Percentiles rank a stretch among this genome's conserved stretches.
These are phyloP conservation scores for Naganishia vaughanmartiniae DNA, from an alignment of 768 basidiomycete genomes.

Conservation along the genomic window DNA sequence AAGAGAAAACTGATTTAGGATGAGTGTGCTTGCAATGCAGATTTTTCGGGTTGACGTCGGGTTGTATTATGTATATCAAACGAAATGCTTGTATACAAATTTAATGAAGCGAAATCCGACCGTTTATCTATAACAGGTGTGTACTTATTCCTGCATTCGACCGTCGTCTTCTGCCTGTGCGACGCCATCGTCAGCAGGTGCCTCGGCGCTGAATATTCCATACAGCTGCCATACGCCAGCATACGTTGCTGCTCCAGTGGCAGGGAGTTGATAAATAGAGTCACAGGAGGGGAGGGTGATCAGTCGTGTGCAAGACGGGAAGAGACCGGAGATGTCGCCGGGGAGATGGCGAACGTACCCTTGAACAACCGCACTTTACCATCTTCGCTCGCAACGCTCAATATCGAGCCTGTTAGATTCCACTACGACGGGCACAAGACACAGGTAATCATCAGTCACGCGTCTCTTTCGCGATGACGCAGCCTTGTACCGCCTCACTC, in stretches of 20 bases:
- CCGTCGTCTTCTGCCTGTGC: background rate
- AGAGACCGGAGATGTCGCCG: no score
- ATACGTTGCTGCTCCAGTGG: conserved; percentile 45
- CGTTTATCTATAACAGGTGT: no score
- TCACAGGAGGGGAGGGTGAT: no score
- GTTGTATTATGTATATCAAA: background rate
- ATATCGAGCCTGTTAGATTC: conserved; percentile 51
- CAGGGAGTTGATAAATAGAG: no score
- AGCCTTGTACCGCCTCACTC: conserved; percentile 61
- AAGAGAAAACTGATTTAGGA: conserved; percentile 2
- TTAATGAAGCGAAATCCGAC: no score
- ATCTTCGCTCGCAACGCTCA: conserved; percentile 67
- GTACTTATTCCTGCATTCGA: conserved; percentile 23
- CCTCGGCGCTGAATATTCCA: conserved; percentile 50
- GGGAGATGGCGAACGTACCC: conserved; percentile 54
- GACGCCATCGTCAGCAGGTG: conserved; percentile 35
- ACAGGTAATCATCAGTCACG: background rate
- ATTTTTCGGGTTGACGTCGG: background rate
- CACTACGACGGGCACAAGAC: conserved; percentile 35
- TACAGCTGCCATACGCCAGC: conserved; percentile 48
- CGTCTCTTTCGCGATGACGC: conserved; percentile 43
- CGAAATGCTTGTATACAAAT: background rate
- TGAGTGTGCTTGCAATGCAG: background rate
- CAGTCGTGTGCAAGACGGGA: no score
- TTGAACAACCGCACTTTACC: conserved; percentile 62